Conservation (phyloP, 1,284 basidiomycete genomes). For the Sanghuangporus sanghuang region DNA sequence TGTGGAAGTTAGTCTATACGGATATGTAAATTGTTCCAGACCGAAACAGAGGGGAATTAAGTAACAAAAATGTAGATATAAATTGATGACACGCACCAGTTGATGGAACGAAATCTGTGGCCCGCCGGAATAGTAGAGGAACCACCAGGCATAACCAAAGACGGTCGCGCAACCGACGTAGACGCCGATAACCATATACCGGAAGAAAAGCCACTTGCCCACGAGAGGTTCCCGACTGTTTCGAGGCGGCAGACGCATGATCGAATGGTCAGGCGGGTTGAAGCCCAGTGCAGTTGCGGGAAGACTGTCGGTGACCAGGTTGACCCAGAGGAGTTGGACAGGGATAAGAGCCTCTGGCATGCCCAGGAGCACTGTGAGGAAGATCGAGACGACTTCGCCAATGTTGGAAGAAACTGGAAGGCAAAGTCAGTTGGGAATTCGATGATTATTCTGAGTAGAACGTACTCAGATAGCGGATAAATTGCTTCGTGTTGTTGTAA, state of each 20-base stretch:
- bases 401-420: constrained; percentile 96
- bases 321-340: constrained; percentile 97
- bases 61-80: background rate
- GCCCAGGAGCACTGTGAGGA: constrained; percentile 92
- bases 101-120: constrained; percentile 93
- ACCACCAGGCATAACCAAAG: constrained; percentile 99
- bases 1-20: constrained; percentile 86
- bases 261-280: constrained; percentile 93
- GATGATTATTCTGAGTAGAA: constrained; percentile 26
- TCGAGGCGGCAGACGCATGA: constrained; percentile 92
- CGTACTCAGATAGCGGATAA: constrained; percentile 87
- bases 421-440: constrained; percentile 24
- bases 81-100: constrained; percentile 54
- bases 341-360: constrained; percentile 99
- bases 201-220: constrained; percentile 91
- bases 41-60: background rate
- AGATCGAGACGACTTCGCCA: constrained; percentile 97
- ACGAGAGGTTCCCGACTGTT: constrained; percentile 88
- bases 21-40: constrained; percentile 7
- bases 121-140: constrained; percentile 83
- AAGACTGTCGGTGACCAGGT: constrained; percentile 91
- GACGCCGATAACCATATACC: constrained; percentile 88
- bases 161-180: constrained; percentile 97
- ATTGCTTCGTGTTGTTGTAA: constrained; percentile 99
- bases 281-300: constrained; percentile 98